Evolutionary conservation across 2,329 filamentous ascomycete species (phyloP), one percentile per base, ranked within the genome.

Genomic region (Trichoderma harzianum): DNA sequence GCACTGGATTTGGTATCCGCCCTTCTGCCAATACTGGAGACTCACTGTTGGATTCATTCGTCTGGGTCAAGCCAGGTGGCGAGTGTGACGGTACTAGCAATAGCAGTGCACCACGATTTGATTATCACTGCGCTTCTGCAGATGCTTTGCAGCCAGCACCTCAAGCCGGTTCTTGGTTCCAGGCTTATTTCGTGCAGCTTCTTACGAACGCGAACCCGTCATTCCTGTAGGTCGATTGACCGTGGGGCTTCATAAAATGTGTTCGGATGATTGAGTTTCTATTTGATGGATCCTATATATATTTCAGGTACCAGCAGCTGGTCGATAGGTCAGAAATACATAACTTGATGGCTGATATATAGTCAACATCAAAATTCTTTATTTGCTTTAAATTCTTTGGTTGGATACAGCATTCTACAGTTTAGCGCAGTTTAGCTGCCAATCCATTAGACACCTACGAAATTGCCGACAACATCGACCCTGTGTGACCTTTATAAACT

Each of bases 151-250:
- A 68, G 18, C 65, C 65, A 4, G 65, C 65, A 16, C 65, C 65
- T 21, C 10, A 68, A 30, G 65, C 65, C 12, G 65, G 65, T 43
- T 36, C 65, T 43, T 68, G 65, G 65, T 68, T 68, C 51, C 65
- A 68, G 34, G 65, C 51, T 14, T 68, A 68, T 39, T 68, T 68
- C 21, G 65, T 68, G 51, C 65, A 68, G 32, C 65, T 68, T 30
- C 65, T 68, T 26, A 68, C 65, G 4, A 68, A 68, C 24, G 65
- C 65, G 34, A 68, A 68, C 53, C 65, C 65, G 8, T 58, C 65
- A 21, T 68, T 68, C 32, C 18, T 68, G 53, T 68, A 68, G 58
- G 30, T 26, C 21, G 12, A 21, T 60, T 60, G 11, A 16, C 16
- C 11, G 12, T 30, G 28, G 28, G 18, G n/a, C 28, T 12, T 60